A percentile compares a stretch with the other conserved stretches of the same genome.
Conservation (phyloP, 768 basidiomycete species). For the Leccinum broughii region DNA sequence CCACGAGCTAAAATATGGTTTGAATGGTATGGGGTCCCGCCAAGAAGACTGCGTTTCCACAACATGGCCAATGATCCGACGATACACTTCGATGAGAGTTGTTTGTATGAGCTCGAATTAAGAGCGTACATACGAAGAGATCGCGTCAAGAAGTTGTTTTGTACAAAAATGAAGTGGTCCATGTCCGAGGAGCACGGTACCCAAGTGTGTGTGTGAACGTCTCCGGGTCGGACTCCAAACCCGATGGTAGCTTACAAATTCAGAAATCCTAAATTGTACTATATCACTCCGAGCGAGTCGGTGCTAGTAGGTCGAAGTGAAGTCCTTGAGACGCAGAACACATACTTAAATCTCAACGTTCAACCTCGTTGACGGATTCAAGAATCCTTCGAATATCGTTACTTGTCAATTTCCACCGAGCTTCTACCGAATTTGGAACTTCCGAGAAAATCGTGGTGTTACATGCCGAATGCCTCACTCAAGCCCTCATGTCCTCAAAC, state of each 20-base stretch:
- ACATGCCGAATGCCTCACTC: conserved; percentile 19
- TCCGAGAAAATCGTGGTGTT: neutral
- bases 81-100: neutral
- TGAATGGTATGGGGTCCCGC: neutral
- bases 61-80: neutral
- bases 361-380: too few relatives aligned
- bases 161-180: neutral
- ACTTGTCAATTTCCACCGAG: neutral
- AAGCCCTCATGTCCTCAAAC: conserved; percentile 28
- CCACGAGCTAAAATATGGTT: neutral
- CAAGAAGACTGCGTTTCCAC: neutral
- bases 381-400: neutral
- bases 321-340: neutral
- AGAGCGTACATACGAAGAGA: neutral
- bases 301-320: neutral
- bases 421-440: neutral
- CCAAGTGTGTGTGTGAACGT: neutral
- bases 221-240: neutral
- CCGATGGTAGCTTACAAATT: neutral
- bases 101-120: neutral
- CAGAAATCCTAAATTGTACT: neutral
- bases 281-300: too few relatives aligned
- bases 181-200: neutral
- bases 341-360: neutral
- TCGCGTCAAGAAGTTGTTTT: neutral